Base-by-base conservation (phyloP, 768 basidiomycete genomes). In the Rhizopogon vulgaris region DNA sequence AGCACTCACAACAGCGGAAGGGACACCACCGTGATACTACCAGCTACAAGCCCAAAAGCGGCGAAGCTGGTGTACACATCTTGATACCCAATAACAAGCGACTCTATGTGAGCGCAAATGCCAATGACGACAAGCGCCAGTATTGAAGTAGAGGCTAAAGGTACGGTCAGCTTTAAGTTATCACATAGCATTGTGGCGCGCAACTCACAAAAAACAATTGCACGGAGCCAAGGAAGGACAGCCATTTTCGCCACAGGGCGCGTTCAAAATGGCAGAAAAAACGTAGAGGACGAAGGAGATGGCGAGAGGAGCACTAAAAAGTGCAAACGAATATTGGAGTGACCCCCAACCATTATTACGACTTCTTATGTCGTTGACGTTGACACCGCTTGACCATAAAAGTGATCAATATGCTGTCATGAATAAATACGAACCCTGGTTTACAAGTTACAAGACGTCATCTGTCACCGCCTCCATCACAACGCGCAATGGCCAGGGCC, bases 1-100 rank as follows among this genome's bases (percentile, higher is more conserved):
- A 22, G 36, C 18, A 51, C 67, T 57, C 51, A 67, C 64, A 59
- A 52, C 8, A 67, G 2, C 6, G 59, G 61, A n/a, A 68, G 58
- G 28, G 58, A 47, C n/a, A 62, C 2, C 38, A 54, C 32, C 7
- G 64, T 57, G 25, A 67, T 37, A 45, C 34, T 49, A 36, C 51
- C 48, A 6, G 37, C 52, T 22, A 25, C 57, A n/a, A 60, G 17
- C 6, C 56, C 63, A 9, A 67, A 18, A 1, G 57, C 56, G 32
- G n/a, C 45, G 48, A 63, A 67, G 8, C 48, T 38, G 36, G 51
- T 30, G 14, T 32, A 38, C 0, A 12, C 0, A 7, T 36, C 18
- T 4, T 30, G 27, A 41, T 41, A 41, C 37, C 58, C 63, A 41
- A 17, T 1, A 24, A 52, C 3, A 3, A 65, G 28, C 34, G 32